Base-by-base conservation (phyloP, 352 stramenopile species). In the Phytophthora meadii region DNA sequence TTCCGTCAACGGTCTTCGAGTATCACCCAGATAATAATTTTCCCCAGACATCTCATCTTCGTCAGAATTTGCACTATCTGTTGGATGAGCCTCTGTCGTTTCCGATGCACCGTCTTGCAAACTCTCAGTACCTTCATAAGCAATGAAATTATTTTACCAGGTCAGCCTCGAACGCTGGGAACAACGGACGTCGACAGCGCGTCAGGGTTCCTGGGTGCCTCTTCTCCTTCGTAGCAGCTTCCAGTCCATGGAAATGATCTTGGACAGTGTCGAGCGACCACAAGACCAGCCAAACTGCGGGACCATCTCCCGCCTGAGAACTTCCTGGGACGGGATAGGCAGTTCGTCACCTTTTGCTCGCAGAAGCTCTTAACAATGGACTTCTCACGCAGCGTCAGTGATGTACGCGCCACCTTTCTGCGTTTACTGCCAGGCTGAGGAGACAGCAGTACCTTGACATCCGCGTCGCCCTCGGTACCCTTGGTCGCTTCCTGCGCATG, bases 351-450 rank as follows among this genome's bases (percentile, higher is more conserved):
- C 50, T 80, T 80, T 57, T 90, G 71, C 68, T 90, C 84, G 53
- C 84, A 92, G 49, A 90, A 92, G 27, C 76, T 90, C 75, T 92
- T 92, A 32, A 89, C 80, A 11, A 90, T 80, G 10, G 69, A 62
- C 56, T 92, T 92, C 47, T 92, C 81, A 44, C 85, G 81, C 46
- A 92, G 54, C 37, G 84, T 89, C n/a, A 92, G 70, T 54, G 81
- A 70, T 45, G 66, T 87, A 39, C 83, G 81, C 54, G 65, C 27
- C 30, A 68, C 10, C 22, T 81, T 68, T n/a, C 48, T 77, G 28
- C 68, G 68, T 48, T 76, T 76, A 11, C n/a, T 37, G 7, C 37
- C 49, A 27, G 45, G 34, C 19, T 40, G 53, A 4, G 44, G 24
- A 8, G 46, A 28, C 3, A 44, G 1, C 1, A 36, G 9, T 6